Evolutionary conservation across 345 rosid genomes (phyloP).

Genomic region (Raphanus sativus): DNA sequence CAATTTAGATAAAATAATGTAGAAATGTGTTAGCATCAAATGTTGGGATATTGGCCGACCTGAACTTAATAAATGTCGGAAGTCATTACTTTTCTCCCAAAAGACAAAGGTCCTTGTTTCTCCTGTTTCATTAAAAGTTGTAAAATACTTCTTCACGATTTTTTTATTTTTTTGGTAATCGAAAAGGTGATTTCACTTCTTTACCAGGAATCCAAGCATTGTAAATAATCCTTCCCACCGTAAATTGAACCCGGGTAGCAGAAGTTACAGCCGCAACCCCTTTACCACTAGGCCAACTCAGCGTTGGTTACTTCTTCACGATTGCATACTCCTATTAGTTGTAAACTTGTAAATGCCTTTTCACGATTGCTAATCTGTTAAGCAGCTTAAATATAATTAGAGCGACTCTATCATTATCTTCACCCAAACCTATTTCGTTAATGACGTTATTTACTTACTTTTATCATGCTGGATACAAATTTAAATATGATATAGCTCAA

Average conservation of each 20-base stretch:
- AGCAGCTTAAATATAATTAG: neutral
- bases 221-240: too few species aligned
- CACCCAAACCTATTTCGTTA: neutral
- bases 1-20: neutral
- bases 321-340: too few species aligned
- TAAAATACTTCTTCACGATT: too few species aligned
- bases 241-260: too few species aligned
- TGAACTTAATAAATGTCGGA: slow-evolving; percentile 51
- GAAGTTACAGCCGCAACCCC: too few species aligned
- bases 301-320: too few species aligned
- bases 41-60: slow-evolving; percentile 73
- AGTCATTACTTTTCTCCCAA: slow-evolving; percentile 32
- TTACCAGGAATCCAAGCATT: too few species aligned
- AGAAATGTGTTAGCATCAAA: slow-evolving; percentile 43
- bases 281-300: too few species aligned
- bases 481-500: neutral
- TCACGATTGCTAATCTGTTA: neutral
- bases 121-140: neutral
- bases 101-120: slow-evolving; percentile 15
- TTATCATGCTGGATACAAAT: neutral
- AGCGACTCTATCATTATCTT: neutral
- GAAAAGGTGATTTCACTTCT: too few species aligned
- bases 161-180: too few species aligned
- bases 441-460: neutral
- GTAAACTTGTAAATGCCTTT: too few species aligned